Evolutionary conservation across 2,329 filamentous ascomycete species (phyloP).

Genomic region (Colletotrichum euphorbiae): DNA sequence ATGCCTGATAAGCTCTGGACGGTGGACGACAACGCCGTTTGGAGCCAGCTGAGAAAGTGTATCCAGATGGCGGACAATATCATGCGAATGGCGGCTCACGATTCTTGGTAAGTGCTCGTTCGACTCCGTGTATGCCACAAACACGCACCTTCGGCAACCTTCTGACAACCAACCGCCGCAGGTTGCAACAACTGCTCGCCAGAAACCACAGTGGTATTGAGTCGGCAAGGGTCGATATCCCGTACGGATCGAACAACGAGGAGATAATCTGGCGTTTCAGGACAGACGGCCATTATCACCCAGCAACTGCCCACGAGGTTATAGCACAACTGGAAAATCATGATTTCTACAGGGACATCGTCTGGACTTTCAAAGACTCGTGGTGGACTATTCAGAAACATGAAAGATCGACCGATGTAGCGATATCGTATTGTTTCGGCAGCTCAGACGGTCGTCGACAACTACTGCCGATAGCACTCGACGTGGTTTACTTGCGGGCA

Average conservation of each 20-base stretch:
- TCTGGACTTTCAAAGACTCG: not conserved
- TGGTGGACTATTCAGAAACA: not conserved
- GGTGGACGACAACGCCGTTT: constrained; percentile 30
- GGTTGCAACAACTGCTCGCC: not conserved
- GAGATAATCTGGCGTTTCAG: constrained; percentile 12
- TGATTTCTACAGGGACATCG: not conserved
- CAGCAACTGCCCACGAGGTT: not conserved
- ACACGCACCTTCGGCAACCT: too few species aligned
- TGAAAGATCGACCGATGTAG: not conserved
- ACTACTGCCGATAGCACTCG: not conserved
- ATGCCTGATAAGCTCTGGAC: constrained; percentile 8
- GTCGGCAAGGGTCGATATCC: not conserved
- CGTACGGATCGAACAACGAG: not conserved
- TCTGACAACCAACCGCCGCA: not conserved
- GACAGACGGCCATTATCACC: not conserved
- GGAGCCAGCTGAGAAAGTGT: constrained; percentile 26
- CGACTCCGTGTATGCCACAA: too few species aligned
- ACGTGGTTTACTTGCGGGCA: constrained; percentile 1
- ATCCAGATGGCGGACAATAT: constrained; percentile 39
- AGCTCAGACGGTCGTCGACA: not conserved
- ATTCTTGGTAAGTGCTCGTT: constrained; percentile 28
- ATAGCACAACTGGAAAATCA: not conserved
- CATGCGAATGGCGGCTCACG: constrained; percentile 2
- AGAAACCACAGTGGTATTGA: not conserved
- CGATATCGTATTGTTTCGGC: not conserved